Conservation (phyloP, 192 early-diverging fungal species). For the Backusella mclennaniae region DNA sequence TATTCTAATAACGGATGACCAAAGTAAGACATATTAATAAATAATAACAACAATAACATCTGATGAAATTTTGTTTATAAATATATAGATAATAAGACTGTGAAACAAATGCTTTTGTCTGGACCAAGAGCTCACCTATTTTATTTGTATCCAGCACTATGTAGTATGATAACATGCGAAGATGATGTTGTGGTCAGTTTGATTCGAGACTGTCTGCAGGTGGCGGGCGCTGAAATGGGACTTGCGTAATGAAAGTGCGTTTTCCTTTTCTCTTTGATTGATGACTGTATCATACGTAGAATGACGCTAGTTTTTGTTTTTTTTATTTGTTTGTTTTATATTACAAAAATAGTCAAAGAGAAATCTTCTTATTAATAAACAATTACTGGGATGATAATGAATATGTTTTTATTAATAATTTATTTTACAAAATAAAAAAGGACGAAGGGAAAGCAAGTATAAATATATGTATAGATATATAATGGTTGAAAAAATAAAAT, state of each 20-base stretch:
- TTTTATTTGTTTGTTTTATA: slow-evolving; percentile 3
- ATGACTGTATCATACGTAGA: slow-evolving; percentile 2
- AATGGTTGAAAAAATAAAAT: neutral
- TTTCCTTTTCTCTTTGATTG: neutral
- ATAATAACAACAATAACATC: slow-evolving; percentile 2
- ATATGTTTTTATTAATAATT: neutral
- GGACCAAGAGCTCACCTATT: slow-evolving; percentile 66
- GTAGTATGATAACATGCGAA: slow-evolving; percentile 52
- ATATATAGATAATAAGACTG: slow-evolving; percentile 33
- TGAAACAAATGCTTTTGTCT: slow-evolving; percentile 52
- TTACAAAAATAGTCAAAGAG: slow-evolving; percentile 3
- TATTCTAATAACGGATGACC: slow-evolving; percentile 30
- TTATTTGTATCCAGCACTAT: slow-evolving; percentile 64
- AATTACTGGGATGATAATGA: neutral
- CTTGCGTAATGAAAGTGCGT: neutral
- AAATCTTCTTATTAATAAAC: neutral
- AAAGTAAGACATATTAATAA: slow-evolving; percentile 17
- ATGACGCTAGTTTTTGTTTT: slow-evolving; percentile 5
- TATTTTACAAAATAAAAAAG: slow-evolving; percentile 5
- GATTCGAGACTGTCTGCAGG: slow-evolving; percentile 29
- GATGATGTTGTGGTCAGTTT: slow-evolving; percentile 37
- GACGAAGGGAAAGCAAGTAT: slow-evolving; percentile 2
- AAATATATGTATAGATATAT: slow-evolving; percentile 1
- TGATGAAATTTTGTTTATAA: neutral
- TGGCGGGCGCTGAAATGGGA: slow-evolving; percentile 33